Evolutionary conservation across 257 asterid species (phyloP), one percentile per base, ranked within the genome.

Genomic region (Mentha longifolia): DNA sequence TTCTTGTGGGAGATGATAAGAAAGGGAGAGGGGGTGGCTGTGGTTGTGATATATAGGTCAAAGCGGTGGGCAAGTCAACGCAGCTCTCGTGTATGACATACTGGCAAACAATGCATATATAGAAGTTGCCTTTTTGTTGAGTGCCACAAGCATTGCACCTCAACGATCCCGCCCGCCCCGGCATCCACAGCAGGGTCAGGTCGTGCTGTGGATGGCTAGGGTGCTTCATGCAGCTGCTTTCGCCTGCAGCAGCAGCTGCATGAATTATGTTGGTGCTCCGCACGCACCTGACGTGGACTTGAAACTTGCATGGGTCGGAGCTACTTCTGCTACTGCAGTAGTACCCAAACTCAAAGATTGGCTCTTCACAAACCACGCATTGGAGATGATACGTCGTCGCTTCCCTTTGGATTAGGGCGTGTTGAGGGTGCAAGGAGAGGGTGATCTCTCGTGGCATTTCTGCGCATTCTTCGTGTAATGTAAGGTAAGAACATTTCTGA

Each of bases 361-460:
- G 0, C 3, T 3, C 33, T 41, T 5, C 13, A 9, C 55, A 64
- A 20, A 64, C 25, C 3, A 8, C 42, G 17, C 70, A 61, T 6
- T 17, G 17, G 51, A 14, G 1, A n/a, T n/a, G n/a, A n/a, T n/a
- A n/a, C 0, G 17, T 4, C 1, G 37, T 31, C 6, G 0, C 19
- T 16, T 35, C 8, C 9, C 8, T 61, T 61, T 61, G 66, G 50
- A 61, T 4, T 31, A 61, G 54, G 7, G 22, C 15, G 70, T 64
- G 70, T 28, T 42, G 42, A 22, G 70, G 70, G 41, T 64, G 70
- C 22, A 25, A 7, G 13, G 70, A 22, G 13, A 19, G 70, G 9
- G 42, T 64, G 7, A 64, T 64, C 70, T 64, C 42, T 20, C 70
- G 35, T 41, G 70, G 70, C 70, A 64, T 64, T 45, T 64, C 55